A percentile compares a stretch with the other conserved stretches of the same genome.
Evolutionary conservation across 2,329 filamentous ascomycete species (phyloP).

Genomic region (Kalmusia sp.): DNA sequence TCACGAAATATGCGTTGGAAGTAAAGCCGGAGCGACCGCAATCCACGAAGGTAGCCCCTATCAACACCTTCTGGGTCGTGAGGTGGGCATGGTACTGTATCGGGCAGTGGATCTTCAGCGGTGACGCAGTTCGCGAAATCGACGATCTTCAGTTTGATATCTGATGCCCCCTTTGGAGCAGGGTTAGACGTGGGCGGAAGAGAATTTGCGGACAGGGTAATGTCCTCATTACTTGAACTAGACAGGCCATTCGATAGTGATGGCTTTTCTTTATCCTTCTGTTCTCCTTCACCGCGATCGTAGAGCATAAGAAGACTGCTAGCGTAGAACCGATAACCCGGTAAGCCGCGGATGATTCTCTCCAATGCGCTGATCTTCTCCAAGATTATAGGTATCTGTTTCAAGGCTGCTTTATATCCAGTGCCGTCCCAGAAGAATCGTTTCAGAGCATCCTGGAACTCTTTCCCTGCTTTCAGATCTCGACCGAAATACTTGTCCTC

Average conservation of each 20-base stretch:
- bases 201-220: conserved; percentile 16
- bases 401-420: conserved; percentile 77
- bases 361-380: conserved; percentile 85
- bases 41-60: conserved; percentile 84
- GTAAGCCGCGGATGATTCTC: conserved; percentile 77
- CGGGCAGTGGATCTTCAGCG: conserved; percentile 71
- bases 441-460: conserved; percentile 88
- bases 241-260: conserved; percentile 20
- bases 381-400: conserved; percentile 87
- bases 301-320: conserved; percentile 95
- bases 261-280: conserved; percentile 43
- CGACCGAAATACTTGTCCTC: conserved; percentile 98
- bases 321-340: conserved; percentile 93
- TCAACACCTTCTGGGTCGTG: conserved; percentile 82
- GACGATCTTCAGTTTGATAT: conserved; percentile 93
- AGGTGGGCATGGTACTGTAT: conserved; percentile 76
- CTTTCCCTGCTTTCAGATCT: conserved; percentile 81
- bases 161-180: conserved; percentile 40
- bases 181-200: conserved; percentile 37
- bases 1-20: conserved; percentile 89
- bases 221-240: conserved; percentile 27
- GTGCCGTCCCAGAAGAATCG: conserved; percentile 91
- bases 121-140: conserved; percentile 99
- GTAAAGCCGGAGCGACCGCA: conserved; percentile 80
- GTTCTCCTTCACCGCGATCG: conserved; percentile 75